Conservation (phyloP, 2,329 filamentous ascomycete species). For the Colletotrichum scovillei region DNA sequence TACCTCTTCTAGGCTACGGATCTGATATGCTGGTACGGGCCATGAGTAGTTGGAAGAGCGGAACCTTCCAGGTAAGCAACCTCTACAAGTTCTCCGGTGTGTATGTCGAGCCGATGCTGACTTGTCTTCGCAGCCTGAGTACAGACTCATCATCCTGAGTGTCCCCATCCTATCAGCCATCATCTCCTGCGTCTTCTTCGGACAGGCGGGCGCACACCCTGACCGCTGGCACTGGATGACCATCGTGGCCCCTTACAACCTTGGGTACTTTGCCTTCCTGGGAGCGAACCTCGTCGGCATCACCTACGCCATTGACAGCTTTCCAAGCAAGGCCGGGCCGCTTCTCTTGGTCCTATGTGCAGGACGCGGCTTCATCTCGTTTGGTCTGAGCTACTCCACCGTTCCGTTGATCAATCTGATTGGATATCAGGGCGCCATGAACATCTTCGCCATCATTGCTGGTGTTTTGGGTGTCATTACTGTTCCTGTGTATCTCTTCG, state of each 20-base stretch:
- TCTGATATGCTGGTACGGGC: constrained; percentile 34
- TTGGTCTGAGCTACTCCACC: constrained; percentile 40
- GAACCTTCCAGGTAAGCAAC: background rate
- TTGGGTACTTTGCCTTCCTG: constrained; percentile 41
- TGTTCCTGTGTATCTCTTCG: constrained; percentile 10
- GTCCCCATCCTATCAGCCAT: constrained; percentile 51
- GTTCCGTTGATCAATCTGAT: constrained; percentile 36
- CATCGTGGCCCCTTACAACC: constrained; percentile 36
- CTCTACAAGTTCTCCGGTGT: no score
- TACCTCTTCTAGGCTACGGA: constrained; percentile 38
- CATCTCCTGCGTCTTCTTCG: constrained; percentile 51
- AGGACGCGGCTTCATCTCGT: constrained; percentile 41
- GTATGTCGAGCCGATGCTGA: background rate
- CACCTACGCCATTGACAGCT: constrained; percentile 42
- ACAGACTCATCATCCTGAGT: constrained; percentile 48
- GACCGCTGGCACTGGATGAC: constrained; percentile 39
- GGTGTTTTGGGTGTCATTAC: constrained; percentile 30
- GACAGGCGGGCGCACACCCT: constrained; percentile 47
- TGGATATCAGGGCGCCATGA: constrained; percentile 39
- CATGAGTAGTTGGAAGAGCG: background rate
- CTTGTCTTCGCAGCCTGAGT: constrained; percentile 46
- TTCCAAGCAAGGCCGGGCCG: constrained; percentile 43
- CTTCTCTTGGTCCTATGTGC: constrained; percentile 41
- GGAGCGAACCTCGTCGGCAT: constrained; percentile 42
- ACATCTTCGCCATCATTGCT: constrained; percentile 38